A percentile compares a stretch with the other conserved stretches of the same genome.
Conservation (phyloP, 768 basidiomycete species). For the Melanogaster broomeanus region DNA sequence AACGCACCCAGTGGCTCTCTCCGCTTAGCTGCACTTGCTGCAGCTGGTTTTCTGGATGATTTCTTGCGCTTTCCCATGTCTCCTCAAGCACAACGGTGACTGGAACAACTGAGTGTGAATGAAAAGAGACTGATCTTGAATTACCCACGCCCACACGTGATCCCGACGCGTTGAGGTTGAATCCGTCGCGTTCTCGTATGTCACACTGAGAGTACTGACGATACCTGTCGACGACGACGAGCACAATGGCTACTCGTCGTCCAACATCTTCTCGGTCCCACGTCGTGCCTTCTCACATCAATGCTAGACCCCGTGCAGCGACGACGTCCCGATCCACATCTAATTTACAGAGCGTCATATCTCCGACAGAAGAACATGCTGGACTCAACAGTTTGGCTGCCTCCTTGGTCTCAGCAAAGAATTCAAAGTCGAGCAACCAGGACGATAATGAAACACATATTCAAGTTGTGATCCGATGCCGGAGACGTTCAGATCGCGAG, state of each 20-base stretch:
- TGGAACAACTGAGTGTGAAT: neutral
- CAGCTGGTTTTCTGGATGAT: constrained; percentile 78
- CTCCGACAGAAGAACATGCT: constrained; percentile 19
- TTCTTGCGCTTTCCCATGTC: constrained; percentile 93
- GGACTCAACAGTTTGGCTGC: constrained; percentile 23
- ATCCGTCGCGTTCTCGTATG: constrained; percentile 30
- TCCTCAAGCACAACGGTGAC: neutral
- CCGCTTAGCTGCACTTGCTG: constrained; percentile 59
- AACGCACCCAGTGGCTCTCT: constrained; percentile 70
- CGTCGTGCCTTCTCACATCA: constrained; percentile 32
- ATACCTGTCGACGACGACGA: constrained; percentile 4
- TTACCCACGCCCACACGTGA: constrained; percentile 34
- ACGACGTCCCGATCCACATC: constrained; percentile 43
- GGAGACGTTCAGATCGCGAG: constrained; percentile 84
- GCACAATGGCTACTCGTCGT: constrained; percentile 65
- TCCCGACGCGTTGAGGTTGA: constrained; percentile 28
- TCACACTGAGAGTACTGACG: neutral
- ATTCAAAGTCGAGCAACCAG: constrained; percentile 26
- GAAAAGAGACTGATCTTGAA: neutral
- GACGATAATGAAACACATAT: constrained; percentile 80
- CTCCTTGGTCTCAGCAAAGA: constrained; percentile 23
- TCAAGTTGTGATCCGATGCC: constrained; percentile 88
- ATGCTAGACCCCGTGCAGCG: constrained; percentile 49
- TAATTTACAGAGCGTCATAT: constrained; percentile 27
- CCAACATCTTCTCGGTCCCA: constrained; percentile 49